Evolutionary conservation across 805 yeast species (phyloP), one percentile per base, ranked within the genome.

Genomic region (Kazachstania martiniae): DNA sequence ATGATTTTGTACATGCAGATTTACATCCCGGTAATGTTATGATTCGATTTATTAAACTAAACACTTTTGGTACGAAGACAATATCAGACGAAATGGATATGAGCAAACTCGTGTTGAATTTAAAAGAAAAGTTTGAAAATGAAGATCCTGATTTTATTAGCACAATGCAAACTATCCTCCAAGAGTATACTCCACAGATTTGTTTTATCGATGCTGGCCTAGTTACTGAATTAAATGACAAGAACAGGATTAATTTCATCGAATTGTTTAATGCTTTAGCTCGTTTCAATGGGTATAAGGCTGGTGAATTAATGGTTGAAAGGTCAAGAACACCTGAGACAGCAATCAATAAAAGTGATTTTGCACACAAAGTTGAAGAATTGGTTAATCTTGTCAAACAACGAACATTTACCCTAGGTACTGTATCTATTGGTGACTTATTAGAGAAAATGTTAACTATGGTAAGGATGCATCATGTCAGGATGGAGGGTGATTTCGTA

Each of bases 401-500:
- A 49, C 66, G 94, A 35, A 91, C 98, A 0, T 91, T 91, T 51
- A 83, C 96, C 1, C 62, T 91, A 32, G 97, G 97, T 0, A 81
- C 85, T 29, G 78, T 91, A 10, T 81, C 89, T 23, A 83, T 91
- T 40, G 96, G 97, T 4, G 96, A 87, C 47, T 62, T 91, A 36
- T 63, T 91, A 36, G 91, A 85, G 44, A 80, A 76, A 48, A 87
- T 89, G 67, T 66, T 91, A 37, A 65, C 77, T 3, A 86, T 91
- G 96, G 97, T 91, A 13, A 65, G 97, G 39, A 63, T 66, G 8
- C 98, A 91, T 56, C 99, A 91, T 56, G 98, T 91, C 15, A 69
- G 95, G 50, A 82, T 91, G 94, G 99, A 91, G 51, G 93, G 94
- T 5, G 98, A 91, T 56, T 91, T 91, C 51, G 77, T 91, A 27